A percentile compares a stretch with the other conserved stretches of the same genome.
Evolutionary conservation across 768 basidiomycete species (phyloP).

Genomic region (Lactifluus pinguis): DNA sequence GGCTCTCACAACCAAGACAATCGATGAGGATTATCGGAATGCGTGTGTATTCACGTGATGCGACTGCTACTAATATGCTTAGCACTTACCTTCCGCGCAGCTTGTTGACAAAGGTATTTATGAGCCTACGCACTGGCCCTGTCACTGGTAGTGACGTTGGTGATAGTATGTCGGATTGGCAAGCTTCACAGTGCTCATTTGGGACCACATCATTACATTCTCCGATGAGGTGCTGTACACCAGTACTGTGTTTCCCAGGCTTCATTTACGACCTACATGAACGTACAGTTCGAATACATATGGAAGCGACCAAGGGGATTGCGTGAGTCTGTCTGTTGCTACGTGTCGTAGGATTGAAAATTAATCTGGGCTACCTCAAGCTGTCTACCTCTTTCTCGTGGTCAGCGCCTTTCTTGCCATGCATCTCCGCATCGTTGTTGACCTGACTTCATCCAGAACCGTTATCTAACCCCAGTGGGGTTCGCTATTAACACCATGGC

Average conservation of each 20-base stretch:
- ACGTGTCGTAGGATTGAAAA: neutral
- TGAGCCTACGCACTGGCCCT: too few species aligned
- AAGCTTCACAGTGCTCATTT: conserved; percentile 43
- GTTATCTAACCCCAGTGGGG: conserved; percentile 55
- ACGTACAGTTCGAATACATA: conserved; percentile 37
- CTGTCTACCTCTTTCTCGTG: conserved; percentile 30
- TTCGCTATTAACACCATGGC: conserved; percentile 47
- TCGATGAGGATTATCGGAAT: neutral
- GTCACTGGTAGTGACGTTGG: neutral
- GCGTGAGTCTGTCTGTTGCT: conserved; percentile 28
- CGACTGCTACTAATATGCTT: too few species aligned
- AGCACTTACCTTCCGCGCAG: neutral
- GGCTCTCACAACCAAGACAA: neutral
- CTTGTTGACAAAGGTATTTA: neutral
- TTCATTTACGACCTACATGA: neutral
- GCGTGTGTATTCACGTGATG: neutral
- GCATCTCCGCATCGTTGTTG: neutral
- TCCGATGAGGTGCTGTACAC: conserved; percentile 31
- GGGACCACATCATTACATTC: conserved; percentile 50
- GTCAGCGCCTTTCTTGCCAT: conserved; percentile 21
- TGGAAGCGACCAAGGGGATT: conserved; percentile 42
- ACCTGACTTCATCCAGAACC: conserved; percentile 34
- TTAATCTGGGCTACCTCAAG: conserved; percentile 16
- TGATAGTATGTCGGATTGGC: conserved; percentile 43
- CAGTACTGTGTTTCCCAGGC: too few species aligned